Evolutionary conservation across 2,329 filamentous ascomycete species (phyloP), one percentile per base, ranked within the genome.

Genomic region (Biscogniauxia mediterranea): DNA sequence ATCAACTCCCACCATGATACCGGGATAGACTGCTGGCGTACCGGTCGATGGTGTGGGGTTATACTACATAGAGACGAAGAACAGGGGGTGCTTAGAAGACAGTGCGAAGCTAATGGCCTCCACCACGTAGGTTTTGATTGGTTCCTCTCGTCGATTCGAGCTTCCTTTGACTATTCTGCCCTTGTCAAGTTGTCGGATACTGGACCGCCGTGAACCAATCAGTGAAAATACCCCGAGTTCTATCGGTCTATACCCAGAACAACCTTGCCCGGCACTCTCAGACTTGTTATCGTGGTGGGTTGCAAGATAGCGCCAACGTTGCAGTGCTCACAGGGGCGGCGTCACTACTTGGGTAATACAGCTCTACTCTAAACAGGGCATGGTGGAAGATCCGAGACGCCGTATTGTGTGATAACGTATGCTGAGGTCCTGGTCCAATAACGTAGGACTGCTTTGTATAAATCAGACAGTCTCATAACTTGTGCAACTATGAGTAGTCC

Each of bases 121-220:
- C 56, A 58, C 56, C 5, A 23, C 3, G 38, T 25, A 28, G 42
- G 6, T 21, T 42, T 19, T 52, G 11, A 52, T 52, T 54, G 52
- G 52, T 32, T 19, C 3, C 7, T 23, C 26, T 55, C 56, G 56
- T 58, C 56, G 56, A 58, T 58, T 42, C 56, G 56, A 58, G 25
- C 38, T 58, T 54, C 56, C 56, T 58, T 54, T 17, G 5, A 54
- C 23, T 54, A 5, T 54, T 54, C 26, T 20, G 51, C 25, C 26
- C 26, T 28, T 49, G 15, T 42, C 5, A 7, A 55, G 7, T 11
- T 17, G 9, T 26, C 38, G 19, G 21, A 9, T 8, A 28, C n/a
- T 15, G 5, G 23, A 54, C 52, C 52, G 21, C n/a, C n/a, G 5
- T 20, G 9, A 28, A 21, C 52, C 52, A 54, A 54, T 54, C 23